A percentile compares a stretch with the other conserved stretches of the same genome.
phyloP scores from a whole-genome alignment of 306 rosid genomes.

The Vicia villosa region DNA sequence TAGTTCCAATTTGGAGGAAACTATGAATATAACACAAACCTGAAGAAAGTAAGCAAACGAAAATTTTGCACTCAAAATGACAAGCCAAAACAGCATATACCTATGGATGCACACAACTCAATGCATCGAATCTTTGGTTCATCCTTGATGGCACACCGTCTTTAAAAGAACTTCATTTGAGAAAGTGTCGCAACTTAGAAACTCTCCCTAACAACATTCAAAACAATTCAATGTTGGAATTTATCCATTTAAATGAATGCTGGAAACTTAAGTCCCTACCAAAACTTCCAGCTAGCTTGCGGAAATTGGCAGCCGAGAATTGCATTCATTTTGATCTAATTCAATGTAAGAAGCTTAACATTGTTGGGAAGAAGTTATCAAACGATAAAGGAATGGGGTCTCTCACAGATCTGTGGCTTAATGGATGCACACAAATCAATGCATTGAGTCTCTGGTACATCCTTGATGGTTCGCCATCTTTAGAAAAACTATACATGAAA shows the following conservation, averaged over 20 bases:
- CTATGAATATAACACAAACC: constrained; percentile 47
- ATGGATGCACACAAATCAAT: too few species aligned
- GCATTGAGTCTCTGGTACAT: too few species aligned
- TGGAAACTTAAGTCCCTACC: too few species aligned
- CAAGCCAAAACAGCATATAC: constrained; percentile 87
- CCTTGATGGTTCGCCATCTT: too few species aligned
- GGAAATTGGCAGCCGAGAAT: background rate
- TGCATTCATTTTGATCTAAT: background rate
- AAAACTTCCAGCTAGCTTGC: background rate
- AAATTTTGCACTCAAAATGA: constrained; percentile 76
- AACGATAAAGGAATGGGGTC: too few species aligned
- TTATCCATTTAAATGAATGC: too few species aligned
- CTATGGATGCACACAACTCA: constrained; percentile 41
- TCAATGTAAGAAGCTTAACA: too few species aligned
- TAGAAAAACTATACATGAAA: too few species aligned
- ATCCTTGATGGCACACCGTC: background rate
- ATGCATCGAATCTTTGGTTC: background rate
- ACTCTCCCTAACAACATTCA: too few species aligned
- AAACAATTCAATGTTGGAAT: too few species aligned
- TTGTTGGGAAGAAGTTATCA: too few species aligned
- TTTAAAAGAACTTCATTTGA: constrained; percentile 40
- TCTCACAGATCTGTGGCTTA: too few species aligned
- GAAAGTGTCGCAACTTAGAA: constrained; percentile 45
- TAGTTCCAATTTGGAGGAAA: background rate
- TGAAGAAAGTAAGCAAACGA: constrained; percentile 91